Percentiles rank a stretch among this genome's conserved stretches.
Evolutionary conservation across 2,329 filamentous ascomycete species (phyloP).

Genomic region (Calycina marina): DNA sequence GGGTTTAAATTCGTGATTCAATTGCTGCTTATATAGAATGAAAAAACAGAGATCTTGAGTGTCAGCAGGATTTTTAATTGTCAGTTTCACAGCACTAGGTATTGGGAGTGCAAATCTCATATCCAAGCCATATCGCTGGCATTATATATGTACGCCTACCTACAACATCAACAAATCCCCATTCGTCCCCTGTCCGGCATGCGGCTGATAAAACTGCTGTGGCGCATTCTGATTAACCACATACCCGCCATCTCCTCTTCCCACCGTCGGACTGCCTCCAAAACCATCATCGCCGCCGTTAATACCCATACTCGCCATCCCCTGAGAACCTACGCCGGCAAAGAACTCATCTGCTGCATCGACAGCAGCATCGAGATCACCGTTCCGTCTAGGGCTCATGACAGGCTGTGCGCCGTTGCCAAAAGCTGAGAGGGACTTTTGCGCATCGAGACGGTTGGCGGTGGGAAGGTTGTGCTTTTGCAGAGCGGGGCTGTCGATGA

Average conservation of each 20-base stretch:
- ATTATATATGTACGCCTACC: conserved; percentile 2
- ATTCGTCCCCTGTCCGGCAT: conserved; percentile 47
- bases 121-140: too few species aligned
- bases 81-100: too few species aligned
- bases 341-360: conserved; percentile 86
- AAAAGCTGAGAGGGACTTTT: conserved; percentile 46
- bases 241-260: conserved; percentile 38
- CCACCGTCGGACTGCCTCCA: conserved; percentile 34
- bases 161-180: conserved; percentile 58
- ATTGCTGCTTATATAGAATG: too few species aligned
- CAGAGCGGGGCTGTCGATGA: conserved; percentile 73
- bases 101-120: too few species aligned
- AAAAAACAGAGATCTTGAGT: too few species aligned
- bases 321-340: conserved; percentile 56
- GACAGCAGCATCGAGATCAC: conserved; percentile 54
- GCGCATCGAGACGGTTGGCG: conserved; percentile 35
- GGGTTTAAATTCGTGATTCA: too few species aligned
- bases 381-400: conserved; percentile 13
- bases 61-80: too few species aligned
- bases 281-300: conserved; percentile 45
- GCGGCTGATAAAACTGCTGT: conserved; percentile 59
- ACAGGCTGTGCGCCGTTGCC: conserved; percentile 28
- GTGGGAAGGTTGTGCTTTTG: conserved; percentile 53
- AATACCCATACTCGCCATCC: conserved; percentile 59
- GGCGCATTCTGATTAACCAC: conserved; percentile 74